phyloP scores from a whole-genome alignment of 2,329 filamentous ascomycete genomes.

The Apiospora hydei region DNA sequence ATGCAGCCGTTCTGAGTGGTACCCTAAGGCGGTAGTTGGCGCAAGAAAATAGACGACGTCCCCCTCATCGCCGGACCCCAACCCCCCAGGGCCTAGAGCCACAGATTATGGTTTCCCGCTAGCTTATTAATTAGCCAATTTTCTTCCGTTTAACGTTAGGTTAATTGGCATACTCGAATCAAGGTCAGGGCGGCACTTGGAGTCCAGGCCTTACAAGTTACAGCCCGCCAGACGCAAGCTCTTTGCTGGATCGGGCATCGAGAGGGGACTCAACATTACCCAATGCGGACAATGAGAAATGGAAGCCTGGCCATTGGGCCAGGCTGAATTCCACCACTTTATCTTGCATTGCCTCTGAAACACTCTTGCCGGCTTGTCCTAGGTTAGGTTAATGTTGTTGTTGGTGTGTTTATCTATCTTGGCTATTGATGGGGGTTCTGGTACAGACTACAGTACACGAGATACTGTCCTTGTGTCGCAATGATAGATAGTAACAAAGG shows the following conservation, averaged over 20 bases:
- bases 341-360: conserved; percentile 10
- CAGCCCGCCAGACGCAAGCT: neutral
- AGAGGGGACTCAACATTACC: neutral
- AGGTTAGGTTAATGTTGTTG: neutral
- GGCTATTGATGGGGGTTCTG: neutral
- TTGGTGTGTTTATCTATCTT: neutral
- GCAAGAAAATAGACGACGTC: neutral
- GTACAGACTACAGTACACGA: neutral
- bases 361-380: neutral
- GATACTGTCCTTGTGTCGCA: neutral
- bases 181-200: neutral
- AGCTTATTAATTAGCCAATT: neutral
- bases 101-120: neutral
- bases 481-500: neutral
- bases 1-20: neutral
- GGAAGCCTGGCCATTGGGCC: neutral
- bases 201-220: neutral
- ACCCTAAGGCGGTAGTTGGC: neutral
- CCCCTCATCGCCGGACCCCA: neutral
- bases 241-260: neutral
- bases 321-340: neutral
- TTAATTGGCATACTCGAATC: neutral
- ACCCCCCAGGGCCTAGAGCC: neutral
- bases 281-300: conserved; percentile 4
- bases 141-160: neutral